Conservation (phyloP, 345 rosid species). For the Eucalyptus sp. region DNA sequence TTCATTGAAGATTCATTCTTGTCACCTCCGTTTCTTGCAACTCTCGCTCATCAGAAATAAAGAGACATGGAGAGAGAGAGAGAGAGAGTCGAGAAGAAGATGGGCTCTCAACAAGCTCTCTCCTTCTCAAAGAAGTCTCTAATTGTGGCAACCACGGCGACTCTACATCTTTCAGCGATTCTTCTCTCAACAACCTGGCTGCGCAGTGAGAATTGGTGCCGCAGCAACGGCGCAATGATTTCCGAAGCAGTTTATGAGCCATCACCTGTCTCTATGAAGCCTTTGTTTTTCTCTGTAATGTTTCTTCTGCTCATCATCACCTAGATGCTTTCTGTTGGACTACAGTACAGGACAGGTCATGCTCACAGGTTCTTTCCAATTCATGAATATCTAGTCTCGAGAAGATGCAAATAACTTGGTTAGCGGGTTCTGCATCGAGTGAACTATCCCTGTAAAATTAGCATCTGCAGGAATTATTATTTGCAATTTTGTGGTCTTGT, state of each 20-base stretch:
- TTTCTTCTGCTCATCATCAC: background rate
- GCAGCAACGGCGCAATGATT: background rate
- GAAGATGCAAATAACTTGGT: background rate
- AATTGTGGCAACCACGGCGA: background rate
- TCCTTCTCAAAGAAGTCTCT: background rate
- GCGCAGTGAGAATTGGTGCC: slow-evolving; percentile 10
- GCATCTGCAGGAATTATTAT: background rate
- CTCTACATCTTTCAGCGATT: background rate
- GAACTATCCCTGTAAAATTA: background rate
- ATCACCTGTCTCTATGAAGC: background rate
- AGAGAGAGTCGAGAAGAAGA: background rate
- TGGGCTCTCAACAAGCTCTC: background rate
- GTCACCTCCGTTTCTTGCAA: background rate
- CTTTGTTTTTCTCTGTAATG: background rate
- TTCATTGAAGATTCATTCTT: background rate
- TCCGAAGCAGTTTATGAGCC: background rate
- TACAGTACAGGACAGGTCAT: background rate
- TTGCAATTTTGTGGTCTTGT: background rate
- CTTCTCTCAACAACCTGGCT: slow-evolving; percentile 23
- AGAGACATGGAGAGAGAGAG: background rate
- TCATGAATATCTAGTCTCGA: background rate
- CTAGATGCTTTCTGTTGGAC: background rate
- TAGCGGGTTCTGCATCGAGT: background rate
- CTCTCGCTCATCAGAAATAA: background rate
- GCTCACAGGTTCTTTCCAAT: background rate